A percentile compares a stretch with the other conserved stretches of the same genome.
These are phyloP conservation scores for Diaporthe humulicola DNA, from an alignment of 2,329 filamentous ascomycete species.

Conservation along the genomic window DNA sequence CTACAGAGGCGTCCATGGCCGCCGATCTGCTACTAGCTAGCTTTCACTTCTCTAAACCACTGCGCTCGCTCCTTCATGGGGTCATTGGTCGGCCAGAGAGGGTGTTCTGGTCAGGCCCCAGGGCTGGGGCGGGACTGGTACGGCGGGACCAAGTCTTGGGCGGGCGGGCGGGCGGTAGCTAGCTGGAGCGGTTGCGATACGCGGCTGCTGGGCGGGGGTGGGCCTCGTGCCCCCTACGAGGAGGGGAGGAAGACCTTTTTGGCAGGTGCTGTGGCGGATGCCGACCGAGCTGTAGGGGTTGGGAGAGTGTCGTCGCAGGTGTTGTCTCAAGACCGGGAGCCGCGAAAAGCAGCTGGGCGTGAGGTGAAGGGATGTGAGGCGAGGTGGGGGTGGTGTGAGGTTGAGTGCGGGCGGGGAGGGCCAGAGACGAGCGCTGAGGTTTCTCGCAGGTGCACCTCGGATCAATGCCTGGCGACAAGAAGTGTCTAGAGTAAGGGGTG, in stretches of 20 bases:
- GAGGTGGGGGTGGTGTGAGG: constrained; percentile 30
- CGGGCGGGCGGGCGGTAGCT: constrained; percentile 15
- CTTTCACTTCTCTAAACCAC: constrained; percentile 31
- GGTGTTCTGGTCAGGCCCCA: constrained; percentile 24
- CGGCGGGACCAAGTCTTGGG: constrained; percentile 28
- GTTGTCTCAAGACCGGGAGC: constrained; percentile 24
- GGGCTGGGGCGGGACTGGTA: constrained; percentile 31
- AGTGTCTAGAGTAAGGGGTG: constrained; percentile 8
- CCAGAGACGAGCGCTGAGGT: background rate
- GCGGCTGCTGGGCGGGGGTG: constrained; percentile 14
- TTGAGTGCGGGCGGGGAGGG: constrained; percentile 20
- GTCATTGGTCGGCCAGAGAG: constrained; percentile 36
- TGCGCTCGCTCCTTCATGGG: constrained; percentile 36
- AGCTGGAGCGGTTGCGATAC: background rate
- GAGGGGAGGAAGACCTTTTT: background rate
- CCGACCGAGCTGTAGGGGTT: constrained; percentile 7
- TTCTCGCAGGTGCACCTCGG: constrained; percentile 14
- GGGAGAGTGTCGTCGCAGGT: constrained; percentile 19
- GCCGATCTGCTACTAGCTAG: constrained; percentile 42
- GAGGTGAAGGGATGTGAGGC: constrained; percentile 14
- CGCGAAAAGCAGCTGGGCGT: constrained; percentile 5
- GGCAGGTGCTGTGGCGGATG: background rate
- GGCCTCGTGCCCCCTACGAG: constrained; percentile 21
- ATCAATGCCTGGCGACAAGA: background rate
- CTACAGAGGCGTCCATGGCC: constrained; percentile 73